Evolutionary conservation across 2,329 filamentous ascomycete genomes (phyloP), one percentile per base, ranked within the genome.

Genomic region (Hymenoscyphus infarciens): DNA sequence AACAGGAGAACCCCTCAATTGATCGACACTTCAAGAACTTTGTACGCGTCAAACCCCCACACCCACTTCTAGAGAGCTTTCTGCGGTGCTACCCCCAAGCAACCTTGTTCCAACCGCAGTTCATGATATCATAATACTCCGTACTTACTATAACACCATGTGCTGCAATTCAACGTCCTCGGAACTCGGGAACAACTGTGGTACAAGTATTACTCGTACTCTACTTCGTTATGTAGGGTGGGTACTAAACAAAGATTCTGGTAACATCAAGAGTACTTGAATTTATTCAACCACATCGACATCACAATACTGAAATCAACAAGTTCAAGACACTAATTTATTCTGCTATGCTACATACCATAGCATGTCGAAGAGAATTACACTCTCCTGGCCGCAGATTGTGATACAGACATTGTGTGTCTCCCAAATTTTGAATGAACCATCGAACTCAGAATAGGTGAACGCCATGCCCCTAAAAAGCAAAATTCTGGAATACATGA

Each of bases 381-480:
- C n/a, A 25, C 45, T 52, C 45, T 22, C 45, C 22, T 5, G 13
- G 45, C 19, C 19, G 45, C 45, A 52, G 45, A 52, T 52, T 52
- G 45, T 52, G 45, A 52, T 52, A 52, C 45, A 52, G 19, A 22
- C 45, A 38, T 22, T 13, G 25, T 52, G 45, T 52, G 19, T 22
- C 45, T 22, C 19, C 19, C 19, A 22, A 25, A 13, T 52, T 52
- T 52, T 49, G 42, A 22, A 49, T 64, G 60, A 57, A 62, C 58
- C 49, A 25, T 35, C 55, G 29, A 38, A 53, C 10, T 29, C 7
- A 22, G 49, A 64, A 61, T 64, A 27, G 59, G 61, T 56, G 63
- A 65, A 70, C 69, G 67, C 69, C 69, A 35, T 62, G 66, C 66
- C 64, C 60, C 35, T 56, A 38, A 63, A 58, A 62, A 64, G 59